Percentiles rank a stretch among this genome's conserved stretches.
These are phyloP conservation scores for Scheffersomyces spartinae DNA, from an alignment of 805 yeast genomes.

Conservation along the genomic window DNA sequence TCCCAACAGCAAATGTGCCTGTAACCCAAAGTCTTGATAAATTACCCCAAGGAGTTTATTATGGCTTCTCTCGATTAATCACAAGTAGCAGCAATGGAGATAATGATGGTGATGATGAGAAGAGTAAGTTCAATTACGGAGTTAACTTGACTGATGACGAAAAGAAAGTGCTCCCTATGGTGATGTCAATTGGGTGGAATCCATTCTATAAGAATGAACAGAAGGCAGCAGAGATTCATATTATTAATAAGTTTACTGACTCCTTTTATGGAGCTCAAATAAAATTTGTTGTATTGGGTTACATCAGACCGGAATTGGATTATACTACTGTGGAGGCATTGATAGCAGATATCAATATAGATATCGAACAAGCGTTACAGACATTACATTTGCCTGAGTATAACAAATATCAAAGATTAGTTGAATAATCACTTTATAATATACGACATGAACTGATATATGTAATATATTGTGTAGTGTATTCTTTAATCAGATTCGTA, in stretches of 20 bases:
- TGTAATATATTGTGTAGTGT: too few species aligned
- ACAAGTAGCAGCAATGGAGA: conserved; percentile 8
- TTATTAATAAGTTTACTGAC: conserved; percentile 56
- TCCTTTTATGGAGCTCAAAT: conserved; percentile 79
- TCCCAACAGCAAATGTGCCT: conserved; percentile 90
- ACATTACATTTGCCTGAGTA: conserved; percentile 35
- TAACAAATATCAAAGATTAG: conserved; percentile 11
- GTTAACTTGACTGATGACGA: conserved; percentile 28
- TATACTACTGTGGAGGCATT: conserved; percentile 76
- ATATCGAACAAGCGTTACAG: conserved; percentile 55
- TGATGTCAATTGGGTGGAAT: conserved; percentile 92
- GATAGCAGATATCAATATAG: conserved; percentile 72
- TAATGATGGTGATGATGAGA: conserved; percentile 13
- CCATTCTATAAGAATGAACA: conserved; percentile 76
- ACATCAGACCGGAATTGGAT: conserved; percentile 81
- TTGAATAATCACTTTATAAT: too few species aligned
- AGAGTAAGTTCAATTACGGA: conserved; percentile 50
- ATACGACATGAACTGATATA: too few species aligned
- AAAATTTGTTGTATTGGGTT: conserved; percentile 67
- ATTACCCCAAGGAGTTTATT: conserved; percentile 75
- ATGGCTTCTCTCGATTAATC: conserved; percentile 52
- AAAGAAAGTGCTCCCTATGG: conserved; percentile 62
- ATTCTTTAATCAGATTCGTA: too few species aligned
- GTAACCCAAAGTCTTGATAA: conserved; percentile 33
- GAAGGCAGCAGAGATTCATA: conserved; percentile 81